Conservation (phyloP, 495 filamentous ascomycete species). For the Oleoguttula mirabilis region DNA sequence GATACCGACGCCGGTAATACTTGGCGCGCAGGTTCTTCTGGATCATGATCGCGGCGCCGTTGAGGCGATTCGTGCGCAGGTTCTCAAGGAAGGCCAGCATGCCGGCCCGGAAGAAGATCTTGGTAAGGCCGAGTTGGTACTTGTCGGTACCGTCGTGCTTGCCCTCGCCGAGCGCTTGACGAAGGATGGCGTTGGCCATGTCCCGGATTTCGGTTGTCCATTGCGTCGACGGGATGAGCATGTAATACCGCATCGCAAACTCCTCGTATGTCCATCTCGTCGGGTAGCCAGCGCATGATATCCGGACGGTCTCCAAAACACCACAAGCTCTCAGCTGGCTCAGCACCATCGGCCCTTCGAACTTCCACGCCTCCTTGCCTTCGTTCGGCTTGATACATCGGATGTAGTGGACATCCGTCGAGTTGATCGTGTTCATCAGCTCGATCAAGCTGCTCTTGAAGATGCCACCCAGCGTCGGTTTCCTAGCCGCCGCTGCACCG, state of each 20-base stretch:
- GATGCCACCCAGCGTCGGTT: slow-evolving; percentile 93
- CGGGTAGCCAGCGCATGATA: slow-evolving; percentile 94
- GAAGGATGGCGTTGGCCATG: slow-evolving; percentile 86
- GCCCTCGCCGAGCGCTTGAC: slow-evolving; percentile 68
- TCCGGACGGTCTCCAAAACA: slow-evolving; percentile 96
- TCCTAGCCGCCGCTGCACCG: slow-evolving; percentile 84
- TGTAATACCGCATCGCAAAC: slow-evolving; percentile 95
- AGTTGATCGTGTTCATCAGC: slow-evolving; percentile 94
- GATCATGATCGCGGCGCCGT: slow-evolving; percentile 93
- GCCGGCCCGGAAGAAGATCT: slow-evolving; percentile 97
- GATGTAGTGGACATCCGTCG: slow-evolving; percentile 97
- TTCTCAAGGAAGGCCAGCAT: slow-evolving; percentile 98
- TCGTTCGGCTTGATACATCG: slow-evolving; percentile 99
- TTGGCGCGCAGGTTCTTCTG: slow-evolving; percentile 96
- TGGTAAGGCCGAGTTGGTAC: slow-evolving; percentile 91
- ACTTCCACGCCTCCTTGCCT: slow-evolving; percentile 92
- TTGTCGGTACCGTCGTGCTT: slow-evolving; percentile 77
- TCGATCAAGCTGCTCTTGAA: slow-evolving; percentile 98
- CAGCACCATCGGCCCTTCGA: slow-evolving; percentile 97
- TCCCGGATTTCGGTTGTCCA: slow-evolving; percentile 90
- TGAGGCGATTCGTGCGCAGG: slow-evolving; percentile 74
- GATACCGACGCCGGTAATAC: slow-evolving; percentile 85
- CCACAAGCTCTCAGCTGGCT: slow-evolving; percentile 95
- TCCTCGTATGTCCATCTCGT: slow-evolving; percentile 99
- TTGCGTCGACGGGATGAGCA: slow-evolving; percentile 80